Conservation (phyloP, 306 rosid species). For the Begonia loranthoides region DNA sequence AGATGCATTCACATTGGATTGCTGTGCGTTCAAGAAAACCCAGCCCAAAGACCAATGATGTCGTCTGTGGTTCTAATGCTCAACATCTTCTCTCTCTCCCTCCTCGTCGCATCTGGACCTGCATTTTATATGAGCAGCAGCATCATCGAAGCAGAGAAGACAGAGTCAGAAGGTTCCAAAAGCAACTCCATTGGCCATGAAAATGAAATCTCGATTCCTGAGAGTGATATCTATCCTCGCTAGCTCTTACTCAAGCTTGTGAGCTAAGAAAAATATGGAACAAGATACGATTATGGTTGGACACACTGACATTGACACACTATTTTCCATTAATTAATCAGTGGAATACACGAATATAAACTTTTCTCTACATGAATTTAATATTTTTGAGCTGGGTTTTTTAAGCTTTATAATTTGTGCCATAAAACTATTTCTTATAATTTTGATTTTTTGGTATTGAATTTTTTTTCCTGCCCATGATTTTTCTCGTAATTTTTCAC, state of each 20-base stretch:
- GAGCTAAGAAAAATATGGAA: no score
- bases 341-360: no score
- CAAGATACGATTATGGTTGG: no score
- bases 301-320: no score
- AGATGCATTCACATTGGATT: constrained; percentile 21
- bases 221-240: background rate
- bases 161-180: background rate
- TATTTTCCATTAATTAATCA: no score
- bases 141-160: background rate
- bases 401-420: no score
- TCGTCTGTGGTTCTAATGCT: constrained; percentile 11
- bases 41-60: constrained; percentile 19
- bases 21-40: constrained; percentile 29
- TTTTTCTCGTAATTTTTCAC: no score
- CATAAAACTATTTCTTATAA: no score
- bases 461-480: no score
- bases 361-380: no score
- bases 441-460: no score
- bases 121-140: constrained; percentile 7
- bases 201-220: background rate
- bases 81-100: constrained; percentile 4
- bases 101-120: constrained; percentile 6
- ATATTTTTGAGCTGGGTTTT: no score
- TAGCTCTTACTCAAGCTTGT: background rate
- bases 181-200: background rate